Evolutionary conservation across 352 stramenopile species (phyloP).

Genomic region (Plasmopara halstedii): DNA sequence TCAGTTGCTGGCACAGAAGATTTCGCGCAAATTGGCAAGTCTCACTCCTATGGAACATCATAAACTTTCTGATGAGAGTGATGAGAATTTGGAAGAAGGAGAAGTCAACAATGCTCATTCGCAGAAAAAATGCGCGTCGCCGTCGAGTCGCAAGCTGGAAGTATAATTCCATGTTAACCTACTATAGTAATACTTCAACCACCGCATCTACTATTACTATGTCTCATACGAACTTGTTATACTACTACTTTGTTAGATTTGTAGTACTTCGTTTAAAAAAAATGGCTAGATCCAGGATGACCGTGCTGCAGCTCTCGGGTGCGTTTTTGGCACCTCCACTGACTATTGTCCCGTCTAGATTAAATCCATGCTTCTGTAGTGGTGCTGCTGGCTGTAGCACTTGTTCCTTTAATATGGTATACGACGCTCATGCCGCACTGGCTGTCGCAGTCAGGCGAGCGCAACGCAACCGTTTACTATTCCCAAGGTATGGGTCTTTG

Average conservation of each 20-base stretch:
- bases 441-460: conserved; percentile 55
- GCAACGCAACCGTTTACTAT: conserved; percentile 45
- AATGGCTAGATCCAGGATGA: conserved; percentile 22
- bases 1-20: background rate
- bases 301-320: conserved; percentile 37
- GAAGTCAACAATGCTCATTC: background rate
- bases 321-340: background rate
- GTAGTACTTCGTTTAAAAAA: background rate
- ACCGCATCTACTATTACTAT: no score
- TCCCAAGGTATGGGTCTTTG: conserved; percentile 71
- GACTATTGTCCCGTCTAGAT: background rate
- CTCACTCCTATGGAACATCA: background rate
- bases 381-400: conserved; percentile 33
- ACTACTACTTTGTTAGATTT: no score
- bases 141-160: background rate
- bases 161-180: background rate
- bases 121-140: background rate
- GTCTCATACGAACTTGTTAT: no score
- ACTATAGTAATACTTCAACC: background rate
- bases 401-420: conserved; percentile 63
- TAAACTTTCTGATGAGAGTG: background rate
- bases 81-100: background rate
- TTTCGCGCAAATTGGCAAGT: background rate
- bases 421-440: conserved; percentile 58
- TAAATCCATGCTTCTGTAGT: conserved; percentile 28